A percentile compares a stretch with the other conserved stretches of the same genome.
Conservation (phyloP, 495 filamentous ascomycete species). For the Podospora fimiseda region DNA sequence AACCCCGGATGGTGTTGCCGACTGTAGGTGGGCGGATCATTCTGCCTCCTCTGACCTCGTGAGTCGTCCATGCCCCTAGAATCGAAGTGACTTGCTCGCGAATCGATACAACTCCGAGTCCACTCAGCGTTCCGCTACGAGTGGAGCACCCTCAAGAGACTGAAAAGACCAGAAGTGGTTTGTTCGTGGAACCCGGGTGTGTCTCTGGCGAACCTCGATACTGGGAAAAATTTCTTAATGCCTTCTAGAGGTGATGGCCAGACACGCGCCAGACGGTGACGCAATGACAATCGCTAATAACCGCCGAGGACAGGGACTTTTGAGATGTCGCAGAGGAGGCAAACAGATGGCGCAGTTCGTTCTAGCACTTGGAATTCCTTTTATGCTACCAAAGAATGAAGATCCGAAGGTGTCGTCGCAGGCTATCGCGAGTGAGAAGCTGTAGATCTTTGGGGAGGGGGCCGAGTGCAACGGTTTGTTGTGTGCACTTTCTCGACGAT, state of each 20-base stretch:
- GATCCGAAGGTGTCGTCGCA: background rate
- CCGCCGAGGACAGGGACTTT: background rate
- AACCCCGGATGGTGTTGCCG: conserved; percentile 36
- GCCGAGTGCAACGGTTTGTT: background rate
- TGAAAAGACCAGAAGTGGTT: conserved; percentile 43
- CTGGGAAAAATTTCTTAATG: conserved; percentile 7
- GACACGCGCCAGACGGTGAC: background rate
- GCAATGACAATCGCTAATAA: background rate
- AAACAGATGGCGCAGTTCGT: background rate
- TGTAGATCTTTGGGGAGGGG: background rate
- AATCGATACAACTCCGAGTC: conserved; percentile 34
- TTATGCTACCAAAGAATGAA: background rate
- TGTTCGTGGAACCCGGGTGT: conserved; percentile 27
- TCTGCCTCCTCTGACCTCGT: conserved; percentile 59
- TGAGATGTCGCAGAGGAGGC: background rate
- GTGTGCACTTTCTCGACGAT: conserved; percentile 4
- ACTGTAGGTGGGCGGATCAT: conserved; percentile 52
- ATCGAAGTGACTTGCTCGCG: conserved; percentile 35
- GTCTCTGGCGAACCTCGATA: conserved; percentile 13
- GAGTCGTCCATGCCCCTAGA: conserved; percentile 65
- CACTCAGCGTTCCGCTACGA: conserved; percentile 52
- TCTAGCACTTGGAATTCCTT: background rate
- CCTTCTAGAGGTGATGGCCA: conserved; percentile 3
- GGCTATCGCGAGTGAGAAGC: background rate
- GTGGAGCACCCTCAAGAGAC: conserved; percentile 51